These are phyloP conservation scores for Vaccinium vitisidaea DNA, from an alignment of 148 eudicot species.

Conservation along the genomic window DNA sequence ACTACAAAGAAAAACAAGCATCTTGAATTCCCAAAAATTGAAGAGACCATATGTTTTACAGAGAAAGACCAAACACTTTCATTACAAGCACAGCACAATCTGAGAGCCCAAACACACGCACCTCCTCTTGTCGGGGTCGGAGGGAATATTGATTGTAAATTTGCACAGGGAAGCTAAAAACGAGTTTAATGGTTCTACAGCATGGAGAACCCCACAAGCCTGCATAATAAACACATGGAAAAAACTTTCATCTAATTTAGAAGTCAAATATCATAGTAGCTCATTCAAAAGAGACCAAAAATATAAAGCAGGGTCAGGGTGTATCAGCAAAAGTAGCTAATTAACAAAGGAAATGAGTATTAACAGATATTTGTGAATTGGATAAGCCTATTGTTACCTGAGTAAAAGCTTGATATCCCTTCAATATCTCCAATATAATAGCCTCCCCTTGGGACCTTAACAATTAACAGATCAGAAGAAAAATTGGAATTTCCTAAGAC, in stretches of 20 bases:
- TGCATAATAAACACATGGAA: constrained; percentile 25
- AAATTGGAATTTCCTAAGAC: neutral
- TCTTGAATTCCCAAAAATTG: neutral
- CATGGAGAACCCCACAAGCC: constrained; percentile 98
- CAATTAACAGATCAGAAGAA: constrained; percentile 32
- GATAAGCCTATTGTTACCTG: constrained; percentile 48
- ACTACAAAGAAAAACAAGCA: constrained; percentile 2
- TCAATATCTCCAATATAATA: constrained; percentile 87
- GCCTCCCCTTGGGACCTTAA: constrained; percentile 97
- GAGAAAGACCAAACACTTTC: neutral
- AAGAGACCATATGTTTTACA: neutral
- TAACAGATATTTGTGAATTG: neutral
- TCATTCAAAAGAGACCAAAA: neutral
- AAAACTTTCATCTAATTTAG: constrained; percentile 2
- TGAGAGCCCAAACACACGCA: constrained; percentile 23
- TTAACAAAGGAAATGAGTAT: neutral
- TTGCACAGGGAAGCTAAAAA: constrained; percentile 97
- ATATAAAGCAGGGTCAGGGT: neutral
- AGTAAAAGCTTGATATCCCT: constrained; percentile 98
- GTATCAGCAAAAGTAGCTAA: neutral
- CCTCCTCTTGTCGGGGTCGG: constrained; percentile 83
- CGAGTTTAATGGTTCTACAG: constrained; percentile 90
- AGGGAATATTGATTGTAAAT: constrained; percentile 75
- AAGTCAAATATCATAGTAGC: neutral
- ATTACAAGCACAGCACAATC: neutral